Evolutionary conservation across 2,329 filamentous ascomycete genomes (phyloP).

Genomic region (Exophiala lecanii-corni): DNA sequence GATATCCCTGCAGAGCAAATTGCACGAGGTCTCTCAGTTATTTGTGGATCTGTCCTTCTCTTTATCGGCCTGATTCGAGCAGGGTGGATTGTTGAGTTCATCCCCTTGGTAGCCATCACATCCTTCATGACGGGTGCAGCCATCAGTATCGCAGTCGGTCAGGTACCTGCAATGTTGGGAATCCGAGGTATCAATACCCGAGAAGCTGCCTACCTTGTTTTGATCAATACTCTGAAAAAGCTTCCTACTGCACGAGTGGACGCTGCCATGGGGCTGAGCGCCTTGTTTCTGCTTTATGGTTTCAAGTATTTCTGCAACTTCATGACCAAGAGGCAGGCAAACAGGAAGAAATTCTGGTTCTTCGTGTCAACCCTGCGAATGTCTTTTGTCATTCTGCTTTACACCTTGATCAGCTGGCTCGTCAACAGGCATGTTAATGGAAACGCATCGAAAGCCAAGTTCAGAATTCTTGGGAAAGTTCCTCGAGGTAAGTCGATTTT

Average conservation of each 20-base stretch:
- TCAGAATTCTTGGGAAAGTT: slow-evolving; percentile 26
- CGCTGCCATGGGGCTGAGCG: slow-evolving; percentile 77
- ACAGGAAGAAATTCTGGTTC: slow-evolving; percentile 70
- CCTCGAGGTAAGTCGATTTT: slow-evolving; percentile 60
- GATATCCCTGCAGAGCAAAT: slow-evolving; percentile 53
- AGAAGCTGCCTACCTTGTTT: slow-evolving; percentile 73
- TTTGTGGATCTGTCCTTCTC: slow-evolving; percentile 71
- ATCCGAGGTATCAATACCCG: slow-evolving; percentile 66
- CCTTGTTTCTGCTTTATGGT: slow-evolving; percentile 68
- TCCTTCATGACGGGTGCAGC: slow-evolving; percentile 96
- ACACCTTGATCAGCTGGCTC: slow-evolving; percentile 82
- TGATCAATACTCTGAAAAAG: slow-evolving; percentile 74
- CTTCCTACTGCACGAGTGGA: slow-evolving; percentile 64
- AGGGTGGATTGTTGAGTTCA: slow-evolving; percentile 89
- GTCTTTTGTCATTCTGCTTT: slow-evolving; percentile 84
- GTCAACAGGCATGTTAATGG: slow-evolving; percentile 71
- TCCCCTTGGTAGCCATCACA: slow-evolving; percentile 79
- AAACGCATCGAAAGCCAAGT: slow-evolving; percentile 30
- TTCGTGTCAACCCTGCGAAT: slow-evolving; percentile 84
- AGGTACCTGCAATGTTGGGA: slow-evolving; percentile 76
- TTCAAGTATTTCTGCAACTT: slow-evolving; percentile 63
- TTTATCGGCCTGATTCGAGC: slow-evolving; percentile 71
- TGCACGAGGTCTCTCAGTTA: slow-evolving; percentile 70
- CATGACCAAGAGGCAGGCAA: slow-evolving; percentile 64
- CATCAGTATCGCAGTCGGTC: slow-evolving; percentile 77